Evolutionary conservation across 1,139 yeast genomes (phyloP).

Genomic region (Zhuliangozyma blackwelliae): DNA sequence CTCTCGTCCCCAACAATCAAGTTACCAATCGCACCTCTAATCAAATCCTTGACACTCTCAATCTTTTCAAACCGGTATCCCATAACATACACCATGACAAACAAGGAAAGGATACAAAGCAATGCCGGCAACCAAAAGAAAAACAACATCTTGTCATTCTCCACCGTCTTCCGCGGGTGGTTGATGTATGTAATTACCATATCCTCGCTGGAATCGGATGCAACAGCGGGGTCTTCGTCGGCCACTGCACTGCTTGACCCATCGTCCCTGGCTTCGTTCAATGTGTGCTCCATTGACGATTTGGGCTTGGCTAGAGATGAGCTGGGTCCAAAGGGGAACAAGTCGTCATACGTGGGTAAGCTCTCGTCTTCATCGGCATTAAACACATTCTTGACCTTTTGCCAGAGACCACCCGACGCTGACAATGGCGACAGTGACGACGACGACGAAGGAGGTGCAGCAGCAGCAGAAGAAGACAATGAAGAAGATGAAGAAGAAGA

Average conservation of each 20-base stretch:
- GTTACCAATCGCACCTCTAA: slow-evolving; percentile 54
- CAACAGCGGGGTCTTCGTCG: slow-evolving; percentile 18
- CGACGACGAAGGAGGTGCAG: too few relatives aligned
- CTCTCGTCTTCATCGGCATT: slow-evolving; percentile 35
- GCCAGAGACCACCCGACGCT: slow-evolving; percentile 45
- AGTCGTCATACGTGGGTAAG: slow-evolving; percentile 76
- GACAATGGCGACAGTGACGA: too few relatives aligned
- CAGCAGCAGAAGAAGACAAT: too few relatives aligned
- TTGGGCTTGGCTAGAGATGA: slow-evolving; percentile 29
- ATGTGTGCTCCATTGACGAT: slow-evolving; percentile 31
- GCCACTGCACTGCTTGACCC: not conserved
- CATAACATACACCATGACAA: slow-evolving; percentile 47
- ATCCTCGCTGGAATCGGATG: slow-evolving; percentile 50
- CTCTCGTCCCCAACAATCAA: slow-evolving; percentile 68
- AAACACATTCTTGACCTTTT: slow-evolving; percentile 58
- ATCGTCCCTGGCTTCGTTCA: slow-evolving; percentile 16
- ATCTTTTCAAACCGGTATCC: slow-evolving; percentile 44
- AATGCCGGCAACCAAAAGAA: slow-evolving; percentile 85
- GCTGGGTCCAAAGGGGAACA: slow-evolving; percentile 63
- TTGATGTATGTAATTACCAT: slow-evolving; percentile 53
- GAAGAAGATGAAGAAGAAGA: too few relatives aligned
- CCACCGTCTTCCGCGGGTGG: slow-evolving; percentile 60
- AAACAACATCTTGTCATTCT: slow-evolving; percentile 79
- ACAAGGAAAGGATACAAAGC: slow-evolving; percentile 47
- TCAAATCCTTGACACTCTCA: slow-evolving; percentile 41